Evolutionary conservation across 441 rosid species (phyloP), one percentile per base, ranked within the genome.

Genomic region (Bruguiera hainesii): DNA sequence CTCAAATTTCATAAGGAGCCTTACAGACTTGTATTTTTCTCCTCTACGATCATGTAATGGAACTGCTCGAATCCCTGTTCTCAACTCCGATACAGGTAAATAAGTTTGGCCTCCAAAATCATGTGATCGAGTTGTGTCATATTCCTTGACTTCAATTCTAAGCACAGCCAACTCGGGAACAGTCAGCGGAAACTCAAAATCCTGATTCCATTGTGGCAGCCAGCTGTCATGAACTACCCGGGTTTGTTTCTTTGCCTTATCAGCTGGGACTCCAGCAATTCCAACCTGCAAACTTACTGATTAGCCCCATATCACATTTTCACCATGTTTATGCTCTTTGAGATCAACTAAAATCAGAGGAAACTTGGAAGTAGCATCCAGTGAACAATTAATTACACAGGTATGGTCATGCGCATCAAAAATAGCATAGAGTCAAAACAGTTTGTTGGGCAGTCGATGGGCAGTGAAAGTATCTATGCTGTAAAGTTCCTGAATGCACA

Each of bases 71-170:
- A 93, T 81, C 19, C 96, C 97, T 0, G 72, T 68, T 73, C 83
- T 77, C 52, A 93, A 53, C 71, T 93, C 92, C 7, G 84, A 83
- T 25, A 93, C 72, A 0, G 97, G 96, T 20, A 90, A 62, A 72
- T 88, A 90, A 31, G 86, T 80, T 68, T 93, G 96, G 58, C 97
- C 98, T 37, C 85, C 98, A 52, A 90, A 90, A 79, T 89, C 96
- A 58, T 74, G 71, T 5, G 56, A 39, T 53, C 82, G 78, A 8
- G 85, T 61, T 4, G 67, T 75, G 64, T 93, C 93, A 37, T 81
- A 79, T 70, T 90, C 98, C 2, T 33, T 61, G 21, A 85, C 91
- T 64, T 79, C 80, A 42, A 93, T 79, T 56, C 79, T 64, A 35
- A 90, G 85, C 66, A 90, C 52, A 2, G 93, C 94, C 71, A 93